phyloP scores from a whole-genome alignment of 495 filamentous ascomycete genomes.

The Trichoderma asperelloides region DNA sequence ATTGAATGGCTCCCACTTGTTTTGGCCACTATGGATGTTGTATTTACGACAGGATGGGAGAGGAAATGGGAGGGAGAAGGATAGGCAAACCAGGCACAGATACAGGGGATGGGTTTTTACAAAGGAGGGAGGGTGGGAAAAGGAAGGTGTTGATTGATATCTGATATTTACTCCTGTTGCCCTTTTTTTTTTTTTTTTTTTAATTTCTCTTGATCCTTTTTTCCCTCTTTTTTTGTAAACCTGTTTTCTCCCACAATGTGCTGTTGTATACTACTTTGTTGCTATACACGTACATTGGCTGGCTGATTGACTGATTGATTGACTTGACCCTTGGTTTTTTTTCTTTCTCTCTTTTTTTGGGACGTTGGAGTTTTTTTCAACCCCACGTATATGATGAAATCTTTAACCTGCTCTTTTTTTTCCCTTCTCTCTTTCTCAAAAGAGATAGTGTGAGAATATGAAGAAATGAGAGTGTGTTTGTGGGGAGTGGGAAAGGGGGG shows the following conservation, averaged over 20 bases:
- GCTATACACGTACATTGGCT: too few relatives aligned
- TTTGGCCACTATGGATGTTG: neutral
- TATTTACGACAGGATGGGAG: neutral
- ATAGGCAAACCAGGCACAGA: neutral
- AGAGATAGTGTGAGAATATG: neutral
- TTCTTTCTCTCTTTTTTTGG: too few relatives aligned
- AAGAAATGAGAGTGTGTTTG: neutral
- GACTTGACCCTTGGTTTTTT: neutral
- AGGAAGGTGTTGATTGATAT: neutral
- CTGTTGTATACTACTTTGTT: too few relatives aligned
- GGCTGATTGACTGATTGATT: too few relatives aligned
- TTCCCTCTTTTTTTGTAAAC: neutral
- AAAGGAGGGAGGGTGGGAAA: neutral
- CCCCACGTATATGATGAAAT: neutral
- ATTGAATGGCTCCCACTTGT: neutral
- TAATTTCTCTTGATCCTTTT: neutral
- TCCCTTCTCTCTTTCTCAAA: neutral
- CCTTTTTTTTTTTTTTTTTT: neutral
- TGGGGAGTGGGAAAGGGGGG: neutral
- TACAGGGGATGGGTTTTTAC: neutral
- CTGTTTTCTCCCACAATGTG: neutral
- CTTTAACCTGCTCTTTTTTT: neutral
- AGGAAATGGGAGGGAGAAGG: neutral
- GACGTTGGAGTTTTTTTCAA: neutral
- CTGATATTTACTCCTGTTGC: neutral